Percentiles rank a stretch among this genome's conserved stretches.
Evolutionary conservation across 2,329 filamentous ascomycete genomes (phyloP).

Genomic region (Venturia carpophila): DNA sequence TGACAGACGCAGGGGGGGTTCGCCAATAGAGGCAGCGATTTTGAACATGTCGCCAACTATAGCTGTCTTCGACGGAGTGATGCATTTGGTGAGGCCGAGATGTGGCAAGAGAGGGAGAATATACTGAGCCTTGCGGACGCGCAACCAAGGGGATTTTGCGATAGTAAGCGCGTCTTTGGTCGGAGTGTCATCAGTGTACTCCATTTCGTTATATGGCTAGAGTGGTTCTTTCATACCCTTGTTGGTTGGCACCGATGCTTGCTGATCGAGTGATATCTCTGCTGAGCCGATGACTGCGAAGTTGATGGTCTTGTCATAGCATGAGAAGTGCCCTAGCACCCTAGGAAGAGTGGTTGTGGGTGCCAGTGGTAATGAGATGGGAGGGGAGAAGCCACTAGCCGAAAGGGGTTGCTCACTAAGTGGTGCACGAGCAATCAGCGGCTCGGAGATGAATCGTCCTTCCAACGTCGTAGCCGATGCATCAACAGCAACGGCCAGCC

Average conservation of each 20-base stretch:
- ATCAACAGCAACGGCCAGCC: not conserved
- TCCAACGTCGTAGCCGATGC: not conserved
- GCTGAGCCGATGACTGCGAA: not conserved
- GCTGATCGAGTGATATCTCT: not conserved
- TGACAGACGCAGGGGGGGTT: not conserved
- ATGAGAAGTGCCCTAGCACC: not conserved
- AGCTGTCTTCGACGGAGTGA: not conserved
- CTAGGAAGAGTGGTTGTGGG: not conserved
- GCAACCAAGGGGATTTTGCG: not conserved
- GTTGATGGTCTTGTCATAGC: not conserved
- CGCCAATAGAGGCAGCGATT: not conserved
- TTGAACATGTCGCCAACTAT: not conserved
- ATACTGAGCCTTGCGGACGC: slow-evolving; percentile 9
- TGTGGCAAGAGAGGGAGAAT: not conserved
- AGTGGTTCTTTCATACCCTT: not conserved
- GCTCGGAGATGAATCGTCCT: not conserved
- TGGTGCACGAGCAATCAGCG: not conserved
- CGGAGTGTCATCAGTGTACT: not conserved
- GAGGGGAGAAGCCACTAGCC: not conserved
- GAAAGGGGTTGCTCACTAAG: not conserved
- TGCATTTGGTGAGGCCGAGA: not conserved
- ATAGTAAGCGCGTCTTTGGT: not conserved
- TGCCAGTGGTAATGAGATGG: not conserved
- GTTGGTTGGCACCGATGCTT: not conserved
- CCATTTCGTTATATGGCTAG: not conserved